Conservation (phyloP, 495 filamentous ascomycete species). For the Hyaloscypha variabilis region DNA sequence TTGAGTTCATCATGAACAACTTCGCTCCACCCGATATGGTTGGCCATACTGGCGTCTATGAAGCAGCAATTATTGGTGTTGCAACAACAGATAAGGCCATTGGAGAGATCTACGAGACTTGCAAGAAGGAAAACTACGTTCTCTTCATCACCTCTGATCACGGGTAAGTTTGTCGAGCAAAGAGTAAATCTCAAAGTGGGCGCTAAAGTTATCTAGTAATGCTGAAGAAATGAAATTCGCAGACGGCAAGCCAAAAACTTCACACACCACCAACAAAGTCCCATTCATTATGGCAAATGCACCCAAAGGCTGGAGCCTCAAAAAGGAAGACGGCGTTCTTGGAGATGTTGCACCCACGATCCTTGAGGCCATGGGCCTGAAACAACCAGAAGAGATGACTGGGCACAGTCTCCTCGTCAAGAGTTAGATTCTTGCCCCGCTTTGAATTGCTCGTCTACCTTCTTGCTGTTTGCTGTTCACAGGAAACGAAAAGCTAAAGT, state of each 20-base stretch:
- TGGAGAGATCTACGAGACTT: conserved; percentile 85
- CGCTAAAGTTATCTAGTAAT: conserved; percentile 55
- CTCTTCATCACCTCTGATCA: conserved; percentile 96
- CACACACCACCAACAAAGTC: conserved; percentile 96
- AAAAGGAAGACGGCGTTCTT: conserved; percentile 83
- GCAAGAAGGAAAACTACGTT: conserved; percentile 88
- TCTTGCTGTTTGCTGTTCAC: background rate
- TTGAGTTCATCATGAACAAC: conserved; percentile 99
- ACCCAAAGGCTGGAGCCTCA: conserved; percentile 83
- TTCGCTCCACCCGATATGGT: conserved; percentile 99
- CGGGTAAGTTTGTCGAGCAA: conserved; percentile 54
- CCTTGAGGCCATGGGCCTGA: conserved; percentile 86
- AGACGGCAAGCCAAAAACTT: conserved; percentile 94
- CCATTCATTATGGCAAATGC: conserved; percentile 98
- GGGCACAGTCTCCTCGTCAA: conserved; percentile 83
- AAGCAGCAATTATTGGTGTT: conserved; percentile 88
- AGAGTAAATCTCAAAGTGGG: background rate
- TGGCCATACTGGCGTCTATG: conserved; percentile 95
- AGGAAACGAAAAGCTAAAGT: conserved; percentile 18
- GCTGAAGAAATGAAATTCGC: conserved; percentile 99
- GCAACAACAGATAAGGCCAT: conserved; percentile 91
- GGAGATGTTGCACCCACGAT: conserved; percentile 96
- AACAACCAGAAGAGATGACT: conserved; percentile 89
- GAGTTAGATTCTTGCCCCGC: conserved; percentile 41
- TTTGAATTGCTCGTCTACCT: conserved; percentile 7